A percentile compares a stretch with the other conserved stretches of the same genome.
Evolutionary conservation across 1,284 basidiomycete species (phyloP).

Genomic region (Ganoderma multipileum): DNA sequence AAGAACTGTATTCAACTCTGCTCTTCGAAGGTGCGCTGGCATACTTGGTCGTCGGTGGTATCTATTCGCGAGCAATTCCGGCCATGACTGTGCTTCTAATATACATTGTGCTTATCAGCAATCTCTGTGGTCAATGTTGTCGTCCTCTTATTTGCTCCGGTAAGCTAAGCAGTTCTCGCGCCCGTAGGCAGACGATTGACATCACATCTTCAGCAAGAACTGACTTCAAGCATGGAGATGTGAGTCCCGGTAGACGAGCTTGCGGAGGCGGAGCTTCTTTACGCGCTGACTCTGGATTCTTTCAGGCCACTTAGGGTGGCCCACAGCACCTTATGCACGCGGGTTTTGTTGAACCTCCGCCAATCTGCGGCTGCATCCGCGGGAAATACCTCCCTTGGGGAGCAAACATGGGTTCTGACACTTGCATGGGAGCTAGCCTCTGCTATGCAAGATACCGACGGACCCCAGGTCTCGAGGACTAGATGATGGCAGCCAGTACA

Average conservation of each 20-base stretch:
- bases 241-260: no score
- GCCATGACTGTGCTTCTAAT: background rate
- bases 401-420: no score
- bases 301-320: background rate
- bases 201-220: background rate
- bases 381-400: no score
- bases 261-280: no score
- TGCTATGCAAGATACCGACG: no score
- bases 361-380: background rate
- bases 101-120: background rate
- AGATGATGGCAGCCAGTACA: no score
- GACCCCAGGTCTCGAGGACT: no score
- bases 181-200: background rate
- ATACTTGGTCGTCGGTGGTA: conserved; percentile 2
- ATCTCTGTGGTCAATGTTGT: conserved; percentile 11
- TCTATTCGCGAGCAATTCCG: background rate
- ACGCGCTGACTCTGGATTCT: no score
- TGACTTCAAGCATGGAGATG: background rate
- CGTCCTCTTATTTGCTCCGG: conserved; percentile 1
- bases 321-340: background rate
- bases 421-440: no score
- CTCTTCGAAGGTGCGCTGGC: background rate
- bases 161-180: background rate
- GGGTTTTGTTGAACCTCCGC: background rate
- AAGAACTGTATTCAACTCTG: background rate